Conservation (phyloP, 495 filamentous ascomycete species). For the Daldinia childiae region DNA sequence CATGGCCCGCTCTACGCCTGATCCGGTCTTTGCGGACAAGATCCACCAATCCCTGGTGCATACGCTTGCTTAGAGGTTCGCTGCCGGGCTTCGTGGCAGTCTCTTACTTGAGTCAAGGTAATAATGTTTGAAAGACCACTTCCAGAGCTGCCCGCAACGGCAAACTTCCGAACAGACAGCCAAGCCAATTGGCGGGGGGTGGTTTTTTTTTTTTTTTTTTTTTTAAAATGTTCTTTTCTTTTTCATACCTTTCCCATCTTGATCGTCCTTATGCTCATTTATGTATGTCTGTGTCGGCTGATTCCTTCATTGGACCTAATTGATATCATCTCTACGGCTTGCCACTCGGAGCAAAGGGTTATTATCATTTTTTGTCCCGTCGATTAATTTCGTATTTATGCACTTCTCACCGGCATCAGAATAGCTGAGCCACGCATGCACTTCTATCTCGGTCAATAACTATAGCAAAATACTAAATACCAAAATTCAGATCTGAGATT, state of each 20-base stretch:
- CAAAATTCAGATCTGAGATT: background rate
- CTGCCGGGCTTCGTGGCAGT: constrained; percentile 58
- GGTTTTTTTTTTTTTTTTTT: constrained; percentile 13
- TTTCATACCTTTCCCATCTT: constrained; percentile 16
- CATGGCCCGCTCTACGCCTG: constrained; percentile 41
- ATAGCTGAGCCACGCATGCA: background rate
- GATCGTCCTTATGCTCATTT: constrained; percentile 26
- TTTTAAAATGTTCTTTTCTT: constrained; percentile 1
- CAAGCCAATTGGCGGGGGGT: constrained; percentile 30
- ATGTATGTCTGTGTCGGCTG: constrained; percentile 34
- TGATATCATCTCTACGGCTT: constrained; percentile 27
- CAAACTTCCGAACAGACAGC: constrained; percentile 34
- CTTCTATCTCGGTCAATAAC: background rate
- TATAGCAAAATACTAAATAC: background rate
- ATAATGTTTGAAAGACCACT: constrained; percentile 32
- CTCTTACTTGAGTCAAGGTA: constrained; percentile 51
- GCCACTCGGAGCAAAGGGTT: constrained; percentile 35
- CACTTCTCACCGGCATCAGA: constrained; percentile 1
- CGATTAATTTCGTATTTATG: constrained; percentile 11
- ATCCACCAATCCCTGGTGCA: constrained; percentile 43
- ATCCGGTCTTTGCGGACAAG: constrained; percentile 32
- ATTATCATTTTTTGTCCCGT: background rate
- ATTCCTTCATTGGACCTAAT: constrained; percentile 31
- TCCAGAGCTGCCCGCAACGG: constrained; percentile 36
- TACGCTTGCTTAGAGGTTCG: constrained; percentile 38